Base-by-base conservation (phyloP, 176 grass and related monocot species). In the Areca catechu region DNA sequence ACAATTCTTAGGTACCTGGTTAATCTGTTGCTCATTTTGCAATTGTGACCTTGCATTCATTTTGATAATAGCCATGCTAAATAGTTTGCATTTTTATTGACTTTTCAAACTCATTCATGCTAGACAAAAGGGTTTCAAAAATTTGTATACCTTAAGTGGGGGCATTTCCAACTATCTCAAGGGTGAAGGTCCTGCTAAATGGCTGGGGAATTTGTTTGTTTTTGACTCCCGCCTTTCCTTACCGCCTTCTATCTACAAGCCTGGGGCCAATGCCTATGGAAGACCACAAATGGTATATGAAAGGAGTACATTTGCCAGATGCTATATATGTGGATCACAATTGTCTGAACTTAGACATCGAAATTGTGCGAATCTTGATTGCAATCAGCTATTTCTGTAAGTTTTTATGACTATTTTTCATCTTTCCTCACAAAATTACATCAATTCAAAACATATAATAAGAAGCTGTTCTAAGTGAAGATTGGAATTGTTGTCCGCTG, bases 151-250 rank as follows among this genome's bases (percentile, higher is more conserved):
- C 4, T 57, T 96, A 61, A 76, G 79, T 61, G 92, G 92, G 37
- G 92, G 92, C 49, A 74, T 96, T 53, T 96, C 86, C 15, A 90
- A 96, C 72, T 96, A 96, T 79, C 79, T 90, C 15, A 96, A 82
- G 79, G 74, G 4, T 20, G 77, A 96, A 79, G 92, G 86, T 17
- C 20, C 74, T 1, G 48, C 64, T 24, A 77, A 70, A 60, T 96
- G 92, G 92, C 74, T 87, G 15, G 92, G 92, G 20, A 96, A 96
- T 70, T 61, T 96, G 29, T 90, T 96, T 51, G 92, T 96, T 51
- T 96, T 96, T 17, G 92, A 90, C 54, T 76, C 61, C 9, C 86
- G 92, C 19, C 77, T 96, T 1, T 83, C 92, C 19, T 72, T 96
- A 55, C 92, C 86, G n/a, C 86, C 92, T 22, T 70, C 63, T 57